Conservation (phyloP, 305 asterid species). For the Fraxinus greggii region DNA sequence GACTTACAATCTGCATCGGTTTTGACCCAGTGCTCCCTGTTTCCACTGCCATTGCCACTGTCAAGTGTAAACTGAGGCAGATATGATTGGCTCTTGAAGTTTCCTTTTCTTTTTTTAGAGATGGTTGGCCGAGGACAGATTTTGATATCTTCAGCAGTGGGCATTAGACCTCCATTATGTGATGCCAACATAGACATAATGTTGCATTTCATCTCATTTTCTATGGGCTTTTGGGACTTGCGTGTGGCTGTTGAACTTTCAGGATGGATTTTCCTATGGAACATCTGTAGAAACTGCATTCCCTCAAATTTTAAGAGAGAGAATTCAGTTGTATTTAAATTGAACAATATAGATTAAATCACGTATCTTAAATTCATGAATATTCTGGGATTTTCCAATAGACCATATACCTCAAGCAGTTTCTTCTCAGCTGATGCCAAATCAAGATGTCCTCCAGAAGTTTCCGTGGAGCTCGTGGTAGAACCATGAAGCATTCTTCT, state of each 20-base stretch:
- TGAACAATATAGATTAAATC: not conserved
- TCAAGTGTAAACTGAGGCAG: slow-evolving; percentile 24
- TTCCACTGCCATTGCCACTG: slow-evolving; percentile 37
- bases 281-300: slow-evolving; percentile 71
- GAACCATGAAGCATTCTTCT: slow-evolving; percentile 44
- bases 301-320: slow-evolving; percentile 16
- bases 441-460: slow-evolving; percentile 40
- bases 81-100: slow-evolving; percentile 26
- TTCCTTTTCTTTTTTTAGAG: slow-evolving; percentile 29
- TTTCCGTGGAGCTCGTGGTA: slow-evolving; percentile 34
- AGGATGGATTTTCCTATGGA: slow-evolving; percentile 88
- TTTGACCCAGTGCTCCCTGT: slow-evolving; percentile 73
- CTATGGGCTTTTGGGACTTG: slow-evolving; percentile 37
- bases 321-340: not conserved
- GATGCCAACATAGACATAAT: slow-evolving; percentile 26
- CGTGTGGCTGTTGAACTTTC: slow-evolving; percentile 37
- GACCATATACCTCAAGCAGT: slow-evolving; percentile 51
- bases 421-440: slow-evolving; percentile 55
- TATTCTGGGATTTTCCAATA: not conserved
- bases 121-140: slow-evolving; percentile 47
- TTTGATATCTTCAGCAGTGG: slow-evolving; percentile 51
- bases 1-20: slow-evolving; percentile 92
- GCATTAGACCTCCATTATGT: slow-evolving; percentile 20
- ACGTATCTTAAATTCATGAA: too few species aligned
- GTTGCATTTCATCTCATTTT: slow-evolving; percentile 38